Evolutionary conservation across 768 basidiomycete species (phyloP).

Genomic region (Tubosaeta sp.): DNA sequence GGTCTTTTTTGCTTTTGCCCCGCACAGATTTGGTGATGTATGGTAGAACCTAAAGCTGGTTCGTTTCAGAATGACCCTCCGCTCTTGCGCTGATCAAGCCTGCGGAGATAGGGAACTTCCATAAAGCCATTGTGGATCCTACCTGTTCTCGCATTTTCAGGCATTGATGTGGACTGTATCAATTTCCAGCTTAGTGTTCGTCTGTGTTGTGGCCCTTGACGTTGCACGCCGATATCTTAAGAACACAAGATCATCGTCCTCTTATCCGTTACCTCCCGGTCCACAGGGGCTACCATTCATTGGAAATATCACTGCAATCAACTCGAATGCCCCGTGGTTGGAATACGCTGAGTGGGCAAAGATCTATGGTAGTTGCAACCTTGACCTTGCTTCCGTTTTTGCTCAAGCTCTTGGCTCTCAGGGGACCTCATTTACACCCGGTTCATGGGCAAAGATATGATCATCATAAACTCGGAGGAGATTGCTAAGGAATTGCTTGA

Average conservation of each 20-base stretch:
- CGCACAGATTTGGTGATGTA: background rate
- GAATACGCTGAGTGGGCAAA: constrained; percentile 37
- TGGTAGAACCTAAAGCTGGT: background rate
- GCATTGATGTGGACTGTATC: constrained; percentile 5
- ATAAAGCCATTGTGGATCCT: background rate
- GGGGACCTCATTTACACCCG: constrained; percentile 48
- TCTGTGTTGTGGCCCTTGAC: constrained; percentile 8
- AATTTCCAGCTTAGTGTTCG: constrained; percentile 3
- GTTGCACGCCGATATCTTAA: constrained; percentile 7
- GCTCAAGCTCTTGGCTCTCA: constrained; percentile 11
- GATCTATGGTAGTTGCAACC: constrained; percentile 27
- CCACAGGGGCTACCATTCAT: constrained; percentile 35
- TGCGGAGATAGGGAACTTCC: background rate
- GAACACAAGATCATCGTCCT: background rate
- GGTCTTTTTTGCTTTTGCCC: background rate
- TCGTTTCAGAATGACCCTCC: background rate
- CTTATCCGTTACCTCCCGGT: constrained; percentile 34
- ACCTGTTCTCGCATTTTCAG: background rate
- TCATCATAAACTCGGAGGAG: constrained; percentile 45
- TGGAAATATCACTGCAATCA: constrained; percentile 35
- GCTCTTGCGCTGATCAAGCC: background rate
- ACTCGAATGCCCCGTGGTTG: constrained; percentile 31
- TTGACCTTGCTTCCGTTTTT: background rate
- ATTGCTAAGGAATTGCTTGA: constrained; percentile 46
- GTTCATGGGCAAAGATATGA: constrained; percentile 39